phyloP scores from a whole-genome alignment of 192 early-diverging fungal genomes.

The Backusella psychrophila region DNA sequence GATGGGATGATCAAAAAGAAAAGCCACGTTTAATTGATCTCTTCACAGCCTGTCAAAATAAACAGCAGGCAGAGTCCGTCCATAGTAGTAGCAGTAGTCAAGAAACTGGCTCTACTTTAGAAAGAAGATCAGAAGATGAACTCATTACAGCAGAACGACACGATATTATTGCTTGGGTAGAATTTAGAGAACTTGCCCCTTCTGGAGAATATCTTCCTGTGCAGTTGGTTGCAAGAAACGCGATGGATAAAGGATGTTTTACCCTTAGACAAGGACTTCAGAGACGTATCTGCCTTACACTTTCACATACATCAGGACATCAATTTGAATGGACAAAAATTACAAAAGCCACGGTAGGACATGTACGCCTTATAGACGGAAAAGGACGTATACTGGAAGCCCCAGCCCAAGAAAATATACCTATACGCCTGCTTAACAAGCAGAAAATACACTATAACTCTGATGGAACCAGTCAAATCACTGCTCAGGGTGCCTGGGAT shows the following conservation, averaged over 20 bases:
- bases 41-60: not conserved
- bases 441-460: conserved; percentile 44
- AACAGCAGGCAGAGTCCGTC: not conserved
- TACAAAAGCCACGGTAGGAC: conserved; percentile 43
- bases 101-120: not conserved
- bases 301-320: conserved; percentile 67
- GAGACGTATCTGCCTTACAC: conserved; percentile 58
- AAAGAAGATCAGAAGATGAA: conserved; percentile 53
- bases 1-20: conserved; percentile 53
- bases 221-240: conserved; percentile 41
- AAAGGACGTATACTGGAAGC: conserved; percentile 60
- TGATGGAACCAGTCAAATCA: conserved; percentile 63
- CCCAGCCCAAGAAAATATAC: conserved; percentile 46
- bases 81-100: not conserved
- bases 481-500: conserved; percentile 68
- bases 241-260: conserved; percentile 56
- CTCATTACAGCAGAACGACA: conserved; percentile 64
- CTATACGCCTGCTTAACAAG: conserved; percentile 44
- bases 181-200: conserved; percentile 59
- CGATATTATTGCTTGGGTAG: conserved; percentile 65
- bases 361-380: conserved; percentile 50
- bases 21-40: not conserved
- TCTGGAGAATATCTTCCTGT: conserved; percentile 64
- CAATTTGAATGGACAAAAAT: conserved; percentile 59
- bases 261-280: conserved; percentile 74